Base-by-base conservation (phyloP, 768 basidiomycete species). In the Cubamyces lactineus region DNA sequence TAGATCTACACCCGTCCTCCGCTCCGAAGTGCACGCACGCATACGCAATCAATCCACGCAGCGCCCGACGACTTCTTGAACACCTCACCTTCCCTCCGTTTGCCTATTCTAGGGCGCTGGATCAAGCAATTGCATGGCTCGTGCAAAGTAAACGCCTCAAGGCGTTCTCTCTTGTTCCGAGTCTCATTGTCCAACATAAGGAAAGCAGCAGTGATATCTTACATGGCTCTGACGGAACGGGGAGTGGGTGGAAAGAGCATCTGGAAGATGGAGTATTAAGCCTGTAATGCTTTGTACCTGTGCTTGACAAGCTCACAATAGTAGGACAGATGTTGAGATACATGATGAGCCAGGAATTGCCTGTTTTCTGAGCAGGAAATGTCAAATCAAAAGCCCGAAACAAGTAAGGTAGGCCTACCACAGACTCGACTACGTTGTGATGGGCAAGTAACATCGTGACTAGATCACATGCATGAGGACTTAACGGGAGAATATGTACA, bases 91-190 rank as follows among this genome's bases (percentile, higher is more conserved):
- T 88, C 63, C 79, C 87, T 1, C 82, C 80, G 0, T 92, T 92
- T 68, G 89, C 91, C 0, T 91, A 89, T 67, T 90, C 89, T 16
- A 84, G 91, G 8, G 86, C 89, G 0, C 80, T 92, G 54, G 91
- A 92, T 68, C 88, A 89, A 64, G 90, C 88, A 2, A 75, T 86
- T 17, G 78, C 84, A 5, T 89, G 88, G 87, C 79, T 92, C 15
- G 75, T 91, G 12, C 73, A 79, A 65, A 84, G 77, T 57, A 78
- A 79, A 8, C 77, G 84, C 46, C 65, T 92, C 46, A 81, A 78
- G 54, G 79, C 82, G 45, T 92, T 81, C 66, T 88, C 86, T 0
- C 71, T 91, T 17, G 85, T 89, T 0, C 88, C 88, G 0, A 87
- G 86, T 62, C 72, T 92, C 17, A 77, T 87, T 16, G 78, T 87